Conservation (phyloP, 352 stramenopile species). For the Globisporangium abappressorium region DNA sequence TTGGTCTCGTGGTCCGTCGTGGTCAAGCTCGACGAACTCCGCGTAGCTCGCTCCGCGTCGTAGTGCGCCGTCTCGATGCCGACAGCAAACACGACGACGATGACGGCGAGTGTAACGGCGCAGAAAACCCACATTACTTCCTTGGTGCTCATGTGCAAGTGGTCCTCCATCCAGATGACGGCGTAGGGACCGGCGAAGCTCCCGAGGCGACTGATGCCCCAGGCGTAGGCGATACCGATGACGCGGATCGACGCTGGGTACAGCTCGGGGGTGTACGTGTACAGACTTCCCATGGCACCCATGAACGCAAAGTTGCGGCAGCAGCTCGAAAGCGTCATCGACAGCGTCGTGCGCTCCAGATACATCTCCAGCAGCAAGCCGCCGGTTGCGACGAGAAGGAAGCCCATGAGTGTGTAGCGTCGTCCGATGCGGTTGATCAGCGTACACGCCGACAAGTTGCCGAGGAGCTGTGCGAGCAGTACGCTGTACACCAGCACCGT, state of each 20-base stretch:
- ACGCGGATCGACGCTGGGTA: slow-evolving; percentile 38
- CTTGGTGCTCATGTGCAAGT: slow-evolving; percentile 13
- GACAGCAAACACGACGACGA: slow-evolving; percentile 6
- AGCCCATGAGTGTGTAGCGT: slow-evolving; percentile 23
- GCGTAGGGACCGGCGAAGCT: slow-evolving; percentile 24
- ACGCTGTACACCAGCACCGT: background rate
- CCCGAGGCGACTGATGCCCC: slow-evolving; percentile 22
- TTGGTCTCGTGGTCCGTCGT: background rate
- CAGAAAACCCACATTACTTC: background rate
- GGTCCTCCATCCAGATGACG: slow-evolving; percentile 27
- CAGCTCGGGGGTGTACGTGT: slow-evolving; percentile 35
- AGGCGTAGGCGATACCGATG: slow-evolving; percentile 32
- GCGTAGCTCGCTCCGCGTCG: slow-evolving; percentile 3
- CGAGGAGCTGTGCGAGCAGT: slow-evolving; percentile 27
- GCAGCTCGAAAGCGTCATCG: background rate
- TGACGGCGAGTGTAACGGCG: slow-evolving; percentile 20
- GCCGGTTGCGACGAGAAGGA: slow-evolving; percentile 2
- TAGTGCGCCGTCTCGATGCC: slow-evolving; percentile 7
- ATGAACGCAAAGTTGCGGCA: slow-evolving; percentile 9
- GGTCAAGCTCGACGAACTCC: background rate
- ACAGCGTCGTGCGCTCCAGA: slow-evolving; percentile 18
- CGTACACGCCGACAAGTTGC: slow-evolving; percentile 25
- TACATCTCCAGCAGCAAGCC: slow-evolving; percentile 18
- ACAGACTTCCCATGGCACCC: slow-evolving; percentile 27
- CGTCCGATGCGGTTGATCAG: slow-evolving; percentile 33